phyloP scores from a whole-genome alignment of 1,284 basidiomycete species.

The Apiotrichum sp. region DNA sequence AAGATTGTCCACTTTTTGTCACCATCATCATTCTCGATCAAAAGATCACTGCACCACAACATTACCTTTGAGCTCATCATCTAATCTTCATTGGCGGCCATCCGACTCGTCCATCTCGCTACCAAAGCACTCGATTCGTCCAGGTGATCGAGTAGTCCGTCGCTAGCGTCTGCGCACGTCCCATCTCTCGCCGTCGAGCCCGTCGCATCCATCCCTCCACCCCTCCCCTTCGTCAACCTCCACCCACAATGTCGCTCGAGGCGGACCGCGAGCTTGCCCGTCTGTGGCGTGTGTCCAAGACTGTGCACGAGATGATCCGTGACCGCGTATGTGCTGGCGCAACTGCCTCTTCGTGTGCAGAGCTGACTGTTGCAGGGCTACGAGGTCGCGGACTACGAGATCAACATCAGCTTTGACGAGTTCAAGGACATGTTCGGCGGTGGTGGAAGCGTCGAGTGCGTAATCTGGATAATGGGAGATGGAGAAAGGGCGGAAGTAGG shows the following conservation, averaged over 20 bases:
- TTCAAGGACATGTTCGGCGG: slow-evolving; percentile 40
- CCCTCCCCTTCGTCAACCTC: neutral
- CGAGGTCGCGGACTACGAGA: slow-evolving; percentile 46
- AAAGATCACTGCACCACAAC: neutral
- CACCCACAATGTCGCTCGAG: slow-evolving; percentile 29
- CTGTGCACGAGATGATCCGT: slow-evolving; percentile 91
- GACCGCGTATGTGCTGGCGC: slow-evolving; percentile 57
- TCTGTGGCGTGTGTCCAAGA: slow-evolving; percentile 93
- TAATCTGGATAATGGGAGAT: neutral
- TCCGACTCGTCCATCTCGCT: neutral
- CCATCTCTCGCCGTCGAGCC: neutral
- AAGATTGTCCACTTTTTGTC: slow-evolving; percentile 1
- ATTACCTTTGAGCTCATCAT: neutral
- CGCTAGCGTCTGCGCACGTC: neutral
- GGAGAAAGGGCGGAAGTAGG: slow-evolving; percentile 54
- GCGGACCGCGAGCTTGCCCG: slow-evolving; percentile 47
- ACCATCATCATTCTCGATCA: neutral
- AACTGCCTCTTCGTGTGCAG: slow-evolving; percentile 55
- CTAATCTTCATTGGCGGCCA: neutral
- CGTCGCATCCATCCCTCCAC: neutral
- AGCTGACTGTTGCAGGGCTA: slow-evolving; percentile 35
- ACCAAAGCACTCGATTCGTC: neutral
- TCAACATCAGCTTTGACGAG: slow-evolving; percentile 45
- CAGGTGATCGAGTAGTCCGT: neutral
- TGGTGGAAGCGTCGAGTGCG: slow-evolving; percentile 41